Base-by-base conservation (phyloP, 352 stramenopile species). In the Phytopythium ostracodes region DNA sequence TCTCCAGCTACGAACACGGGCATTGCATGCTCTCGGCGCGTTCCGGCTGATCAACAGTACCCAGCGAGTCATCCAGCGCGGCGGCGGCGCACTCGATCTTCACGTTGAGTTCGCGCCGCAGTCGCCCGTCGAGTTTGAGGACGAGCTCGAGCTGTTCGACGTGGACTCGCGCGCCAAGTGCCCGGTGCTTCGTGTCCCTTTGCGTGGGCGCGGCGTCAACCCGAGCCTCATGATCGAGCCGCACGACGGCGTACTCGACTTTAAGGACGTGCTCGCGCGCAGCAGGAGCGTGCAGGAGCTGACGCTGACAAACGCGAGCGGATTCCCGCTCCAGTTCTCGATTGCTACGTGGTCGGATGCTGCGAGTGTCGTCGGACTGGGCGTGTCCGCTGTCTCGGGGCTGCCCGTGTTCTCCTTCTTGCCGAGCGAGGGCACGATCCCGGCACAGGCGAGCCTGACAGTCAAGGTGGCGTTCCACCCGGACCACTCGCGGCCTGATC, bases 11-110 rank as follows among this genome's bases (percentile, higher is more conserved):
- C 63, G 64, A 10, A 73, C 75, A 64, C 65, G 79, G 22, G 72
- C 86, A 0, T 75, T 97, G 7, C 94, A 97, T 29, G 75, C 80
- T 2, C 66, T 95, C 7, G 91, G 91, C 0, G 84, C 87, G 10
- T 98, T 97, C 54, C 79, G 76, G 11, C 42, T 96, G 27, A 75
- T 96, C 43, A 92, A 92, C 36, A 83, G 65, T 43, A 38, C 83
- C 5, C 68, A 91, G 36, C 75, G 85, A 2, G 38, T 64, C 10
- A 63, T 96, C 24, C n/a, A 52, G 8, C 36, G 46, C 0, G 58
- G 59, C 12, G 73, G 65, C 2, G 80, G 70, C 4, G 63, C 60
- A 20, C 68, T 67, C 22, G 22, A 59, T 9, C 35, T 84, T 56
- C 69, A 72, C 24, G 61, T 97, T 33, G 85, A 93, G 69, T 97